Evolutionary conservation across 805 yeast genomes (phyloP).

Genomic region (Saitoella complicata): DNA sequence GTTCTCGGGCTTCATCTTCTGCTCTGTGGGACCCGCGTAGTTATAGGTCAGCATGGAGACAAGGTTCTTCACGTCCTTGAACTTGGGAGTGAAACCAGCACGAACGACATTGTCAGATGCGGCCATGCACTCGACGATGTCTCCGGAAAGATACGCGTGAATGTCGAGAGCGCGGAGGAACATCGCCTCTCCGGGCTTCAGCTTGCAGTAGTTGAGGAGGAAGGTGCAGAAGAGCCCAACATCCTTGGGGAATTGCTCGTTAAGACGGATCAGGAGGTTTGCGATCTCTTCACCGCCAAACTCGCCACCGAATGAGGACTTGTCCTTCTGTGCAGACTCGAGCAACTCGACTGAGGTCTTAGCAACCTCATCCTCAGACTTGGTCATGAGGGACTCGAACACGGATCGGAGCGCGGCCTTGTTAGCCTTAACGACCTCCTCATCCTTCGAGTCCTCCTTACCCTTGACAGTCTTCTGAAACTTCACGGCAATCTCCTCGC

Average conservation of each 20-base stretch:
- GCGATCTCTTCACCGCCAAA: conserved; percentile 38
- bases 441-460: conserved; percentile 4
- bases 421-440: conserved; percentile 22
- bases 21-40: conserved; percentile 79
- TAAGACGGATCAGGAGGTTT: conserved; percentile 55
- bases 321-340: conserved; percentile 40
- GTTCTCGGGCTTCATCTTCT: conserved; percentile 58
- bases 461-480: conserved; percentile 35
- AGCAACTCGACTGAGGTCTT: conserved; percentile 50
- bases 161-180: conserved; percentile 94
- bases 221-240: conserved; percentile 90
- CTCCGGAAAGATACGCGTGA: conserved; percentile 94
- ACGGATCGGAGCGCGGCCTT: conserved; percentile 54
- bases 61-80: conserved; percentile 82
- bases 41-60: conserved; percentile 84
- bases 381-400: conserved; percentile 72
- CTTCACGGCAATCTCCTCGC: conserved; percentile 37
- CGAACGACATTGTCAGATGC: conserved; percentile 96
- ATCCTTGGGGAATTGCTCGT: conserved; percentile 83
- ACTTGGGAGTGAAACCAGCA: conserved; percentile 98
- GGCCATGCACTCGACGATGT: conserved; percentile 98
- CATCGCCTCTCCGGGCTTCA: conserved; percentile 87
- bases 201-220: conserved; percentile 70
- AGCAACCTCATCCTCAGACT: conserved; percentile 43
- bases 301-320: conserved; percentile 39